phyloP scores from a whole-genome alignment of 1,139 yeast species.

The Yamadazyma aaseri region DNA sequence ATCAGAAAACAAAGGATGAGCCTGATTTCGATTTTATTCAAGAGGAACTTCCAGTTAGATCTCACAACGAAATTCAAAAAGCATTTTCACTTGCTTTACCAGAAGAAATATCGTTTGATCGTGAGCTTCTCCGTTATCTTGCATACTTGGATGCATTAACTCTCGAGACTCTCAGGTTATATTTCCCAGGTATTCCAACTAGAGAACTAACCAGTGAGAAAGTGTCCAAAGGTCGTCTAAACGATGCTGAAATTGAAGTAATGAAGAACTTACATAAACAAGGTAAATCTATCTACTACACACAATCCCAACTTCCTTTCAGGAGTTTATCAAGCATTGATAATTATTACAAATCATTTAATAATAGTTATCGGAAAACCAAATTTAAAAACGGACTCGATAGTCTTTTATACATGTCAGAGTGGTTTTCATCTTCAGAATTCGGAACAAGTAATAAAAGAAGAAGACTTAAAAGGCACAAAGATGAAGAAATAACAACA shows the following conservation, averaged over 20 bases:
- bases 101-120: conserved; percentile 7
- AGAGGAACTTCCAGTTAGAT: conserved; percentile 15
- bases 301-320: conserved; percentile 16
- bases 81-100: conserved; percentile 2
- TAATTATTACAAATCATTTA: conserved; percentile 19
- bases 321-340: conserved; percentile 14
- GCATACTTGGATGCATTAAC: conserved; percentile 7
- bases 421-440: conserved; percentile 30
- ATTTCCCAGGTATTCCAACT: conserved; percentile 17
- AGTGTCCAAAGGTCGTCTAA: not conserved
- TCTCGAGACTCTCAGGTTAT: conserved; percentile 9
- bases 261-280: conserved; percentile 9
- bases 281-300: conserved; percentile 10
- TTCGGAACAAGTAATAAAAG: conserved; percentile 16
- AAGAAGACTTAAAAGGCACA: conserved; percentile 9
- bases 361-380: conserved; percentile 24
- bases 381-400: conserved; percentile 30
- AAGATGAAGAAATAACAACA: conserved; percentile 11
- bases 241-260: conserved; percentile 1
- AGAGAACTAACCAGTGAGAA: conserved; percentile 11
- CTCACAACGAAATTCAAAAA: conserved; percentile 4
- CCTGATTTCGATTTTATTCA: conserved; percentile 5
- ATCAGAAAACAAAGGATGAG: conserved; percentile 7
- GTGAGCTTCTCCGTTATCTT: conserved; percentile 10
- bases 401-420: conserved; percentile 36